phyloP scores from a whole-genome alignment of 148 eudicot species.

The Linanthus parryae region DNA sequence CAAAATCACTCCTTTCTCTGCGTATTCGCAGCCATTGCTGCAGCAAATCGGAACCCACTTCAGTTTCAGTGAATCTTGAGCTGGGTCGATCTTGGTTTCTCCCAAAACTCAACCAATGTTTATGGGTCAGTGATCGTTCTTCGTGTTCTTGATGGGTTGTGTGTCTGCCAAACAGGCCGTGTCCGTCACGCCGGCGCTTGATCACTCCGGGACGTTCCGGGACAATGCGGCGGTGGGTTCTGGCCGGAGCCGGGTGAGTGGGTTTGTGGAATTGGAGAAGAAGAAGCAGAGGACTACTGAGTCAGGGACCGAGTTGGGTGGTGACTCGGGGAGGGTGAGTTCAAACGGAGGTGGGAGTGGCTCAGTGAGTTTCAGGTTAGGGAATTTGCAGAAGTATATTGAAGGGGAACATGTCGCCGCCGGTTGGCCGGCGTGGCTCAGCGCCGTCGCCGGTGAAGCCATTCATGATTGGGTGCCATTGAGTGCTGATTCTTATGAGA shows the following conservation, averaged over 20 bases:
- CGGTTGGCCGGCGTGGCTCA: constrained; percentile 99
- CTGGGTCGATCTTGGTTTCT: constrained; percentile 30
- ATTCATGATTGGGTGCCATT: constrained; percentile 95
- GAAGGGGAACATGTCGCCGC: constrained; percentile 91
- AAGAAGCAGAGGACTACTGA: constrained; percentile 38
- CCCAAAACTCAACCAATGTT: constrained; percentile 3
- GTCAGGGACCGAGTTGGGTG: constrained; percentile 45
- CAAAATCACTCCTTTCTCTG: no score
- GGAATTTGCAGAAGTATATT: constrained; percentile 70
- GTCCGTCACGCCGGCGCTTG: constrained; percentile 78
- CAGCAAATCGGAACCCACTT: constrained; percentile 2
- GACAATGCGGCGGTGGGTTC: constrained; percentile 39
- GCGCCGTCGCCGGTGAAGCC: constrained; percentile 95
- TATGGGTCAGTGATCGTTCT: constrained; percentile 5
- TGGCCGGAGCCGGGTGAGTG: constrained; percentile 34
- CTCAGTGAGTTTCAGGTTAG: constrained; percentile 77
- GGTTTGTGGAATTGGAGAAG: constrained; percentile 32
- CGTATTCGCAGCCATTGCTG: neutral
- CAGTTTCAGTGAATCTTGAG: constrained; percentile 12
- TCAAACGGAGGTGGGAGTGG: constrained; percentile 37
- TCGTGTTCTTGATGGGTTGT: constrained; percentile 71
- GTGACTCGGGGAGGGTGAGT: constrained; percentile 47
- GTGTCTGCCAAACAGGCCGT: constrained; percentile 84
- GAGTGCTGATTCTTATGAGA: constrained; percentile 67
- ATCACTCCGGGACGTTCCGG: constrained; percentile 54